A percentile compares a stretch with the other conserved stretches of the same genome.
These are phyloP conservation scores for Aurifilum marmelostoma DNA, from an alignment of 2,329 filamentous ascomycete genomes.

Conservation along the genomic window DNA sequence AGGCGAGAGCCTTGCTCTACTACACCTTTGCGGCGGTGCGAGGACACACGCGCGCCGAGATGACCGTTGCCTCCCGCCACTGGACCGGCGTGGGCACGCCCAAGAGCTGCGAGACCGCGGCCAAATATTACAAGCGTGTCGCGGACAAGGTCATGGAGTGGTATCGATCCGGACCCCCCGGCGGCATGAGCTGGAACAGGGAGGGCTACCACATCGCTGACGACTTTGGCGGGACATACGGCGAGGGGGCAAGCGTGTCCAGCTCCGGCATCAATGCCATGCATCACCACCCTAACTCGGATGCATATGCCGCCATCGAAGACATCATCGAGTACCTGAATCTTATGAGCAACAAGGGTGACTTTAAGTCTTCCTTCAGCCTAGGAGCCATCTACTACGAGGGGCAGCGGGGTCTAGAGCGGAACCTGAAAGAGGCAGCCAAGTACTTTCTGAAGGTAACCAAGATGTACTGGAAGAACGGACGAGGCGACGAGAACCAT, in stretches of 20 bases:
- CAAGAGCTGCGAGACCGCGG: constrained; percentile 82
- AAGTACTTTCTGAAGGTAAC: constrained; percentile 82
- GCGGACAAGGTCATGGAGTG: constrained; percentile 91
- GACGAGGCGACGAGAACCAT: constrained; percentile 71
- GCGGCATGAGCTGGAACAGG: constrained; percentile 75
- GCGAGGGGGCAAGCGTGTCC: constrained; percentile 87
- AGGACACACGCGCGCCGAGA: constrained; percentile 84
- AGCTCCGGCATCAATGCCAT: constrained; percentile 85
- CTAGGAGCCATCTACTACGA: constrained; percentile 88
- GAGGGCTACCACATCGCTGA: constrained; percentile 88
- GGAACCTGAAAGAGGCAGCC: constrained; percentile 73
- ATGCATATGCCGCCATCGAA: constrained; percentile 83
- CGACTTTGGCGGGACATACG: constrained; percentile 89
- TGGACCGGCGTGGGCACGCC: constrained; percentile 83
- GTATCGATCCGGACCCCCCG: constrained; percentile 87
- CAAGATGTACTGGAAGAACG: constrained; percentile 79
- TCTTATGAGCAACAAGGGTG: constrained; percentile 85
- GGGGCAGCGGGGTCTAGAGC: constrained; percentile 73
- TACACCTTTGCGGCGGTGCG: constrained; percentile 90
- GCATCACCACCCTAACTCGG: constrained; percentile 72
- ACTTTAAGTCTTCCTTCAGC: constrained; percentile 84
- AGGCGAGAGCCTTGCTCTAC: constrained; percentile 89
- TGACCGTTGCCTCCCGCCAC: constrained; percentile 89
- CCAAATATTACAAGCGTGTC: constrained; percentile 87
- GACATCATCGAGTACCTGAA: constrained; percentile 95